A percentile compares a stretch with the other conserved stretches of the same genome.
Evolutionary conservation across 2,329 filamentous ascomycete species (phyloP).

Genomic region (Escovopsis sp.): DNA sequence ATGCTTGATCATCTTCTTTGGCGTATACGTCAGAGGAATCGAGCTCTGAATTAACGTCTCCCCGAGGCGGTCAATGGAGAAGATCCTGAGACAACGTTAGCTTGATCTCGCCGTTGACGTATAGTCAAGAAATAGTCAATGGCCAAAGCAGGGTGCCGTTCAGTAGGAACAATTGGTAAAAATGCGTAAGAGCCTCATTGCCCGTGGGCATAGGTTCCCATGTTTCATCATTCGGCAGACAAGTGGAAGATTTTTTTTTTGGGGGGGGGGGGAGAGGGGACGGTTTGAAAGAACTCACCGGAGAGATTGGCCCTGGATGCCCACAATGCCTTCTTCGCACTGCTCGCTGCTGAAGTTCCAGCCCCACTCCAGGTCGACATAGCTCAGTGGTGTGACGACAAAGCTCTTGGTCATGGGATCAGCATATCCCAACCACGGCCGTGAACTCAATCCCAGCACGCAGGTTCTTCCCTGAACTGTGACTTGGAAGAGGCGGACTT

Average conservation of each 20-base stretch:
- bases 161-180: conserved; percentile 97
- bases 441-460: conserved; percentile 77
- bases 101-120: not conserved
- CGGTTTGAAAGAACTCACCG: conserved; percentile 40
- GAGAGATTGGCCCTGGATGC: conserved; percentile 76
- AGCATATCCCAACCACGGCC: conserved; percentile 92
- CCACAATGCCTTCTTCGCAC: conserved; percentile 85
- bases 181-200: conserved; percentile 42
- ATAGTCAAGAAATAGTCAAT: not conserved
- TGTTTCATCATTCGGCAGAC: conserved; percentile 46
- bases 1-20: conserved; percentile 73
- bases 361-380: conserved; percentile 76
- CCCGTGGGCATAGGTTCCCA: conserved; percentile 40
- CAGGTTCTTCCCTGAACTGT: conserved; percentile 72
- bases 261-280: conserved; percentile 4
- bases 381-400: conserved; percentile 83
- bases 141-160: conserved; percentile 28
- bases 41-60: conserved; percentile 78
- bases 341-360: conserved; percentile 96
- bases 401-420: conserved; percentile 78
- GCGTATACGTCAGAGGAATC: conserved; percentile 78
- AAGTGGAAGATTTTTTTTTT: conserved; percentile 13
- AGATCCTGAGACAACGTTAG: conserved; percentile 46
- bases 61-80: conserved; percentile 74
- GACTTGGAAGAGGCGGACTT: conserved; percentile 83